phyloP scores from a whole-genome alignment of 345 rosid species.

The Brassica carinata region DNA sequence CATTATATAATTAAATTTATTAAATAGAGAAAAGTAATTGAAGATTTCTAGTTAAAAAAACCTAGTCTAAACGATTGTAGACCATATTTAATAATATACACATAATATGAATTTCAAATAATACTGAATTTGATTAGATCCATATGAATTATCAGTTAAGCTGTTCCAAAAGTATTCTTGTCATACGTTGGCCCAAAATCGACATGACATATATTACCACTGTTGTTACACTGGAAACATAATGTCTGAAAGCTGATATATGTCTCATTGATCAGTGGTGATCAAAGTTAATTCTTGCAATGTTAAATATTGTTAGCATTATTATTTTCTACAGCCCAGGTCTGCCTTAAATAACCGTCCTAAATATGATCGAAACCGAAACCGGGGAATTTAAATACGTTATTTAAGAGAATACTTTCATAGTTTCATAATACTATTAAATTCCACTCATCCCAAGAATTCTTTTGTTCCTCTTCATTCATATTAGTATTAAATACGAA shows the following conservation, averaged over 20 bases:
- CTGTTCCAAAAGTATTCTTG: background rate
- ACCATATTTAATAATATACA: too few species aligned
- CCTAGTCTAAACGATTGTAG: background rate
- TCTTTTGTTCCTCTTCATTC: background rate
- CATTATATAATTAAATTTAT: background rate
- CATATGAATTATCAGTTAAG: background rate
- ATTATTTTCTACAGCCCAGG: too few species aligned
- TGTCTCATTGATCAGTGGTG: conserved; percentile 10
- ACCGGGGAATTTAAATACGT: background rate
- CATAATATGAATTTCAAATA: background rate
- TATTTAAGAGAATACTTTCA: background rate
- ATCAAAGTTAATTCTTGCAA: conserved; percentile 60
- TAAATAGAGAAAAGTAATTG: background rate
- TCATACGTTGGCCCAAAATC: background rate
- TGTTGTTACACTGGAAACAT: conserved; percentile 56
- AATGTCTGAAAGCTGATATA: conserved; percentile 1
- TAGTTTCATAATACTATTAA: conserved; percentile 10
- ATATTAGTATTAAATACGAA: background rate
- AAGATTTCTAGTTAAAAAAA: background rate
- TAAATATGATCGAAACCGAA: conserved; percentile 3
- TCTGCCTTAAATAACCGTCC: background rate
- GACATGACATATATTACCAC: background rate
- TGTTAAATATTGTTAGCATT: background rate
- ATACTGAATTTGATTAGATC: background rate
- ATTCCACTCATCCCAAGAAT: conserved; percentile 4